These are phyloP conservation scores for Entomortierella beljakovae DNA, from an alignment of 192 early-diverging fungal genomes.

Conservation along the genomic window DNA sequence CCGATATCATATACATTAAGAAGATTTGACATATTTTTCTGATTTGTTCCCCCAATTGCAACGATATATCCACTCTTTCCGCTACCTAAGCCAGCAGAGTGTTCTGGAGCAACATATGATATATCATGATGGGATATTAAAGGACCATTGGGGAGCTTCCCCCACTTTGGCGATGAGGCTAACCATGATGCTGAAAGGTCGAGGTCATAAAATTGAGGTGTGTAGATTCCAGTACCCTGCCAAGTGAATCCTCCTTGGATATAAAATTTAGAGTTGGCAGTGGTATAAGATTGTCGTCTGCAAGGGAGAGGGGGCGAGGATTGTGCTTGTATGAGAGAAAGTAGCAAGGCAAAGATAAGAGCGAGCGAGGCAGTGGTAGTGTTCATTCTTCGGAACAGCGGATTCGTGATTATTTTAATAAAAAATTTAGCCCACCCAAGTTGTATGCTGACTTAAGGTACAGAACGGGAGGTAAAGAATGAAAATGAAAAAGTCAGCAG, in stretches of 20 bases:
- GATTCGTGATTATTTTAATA: too few relatives aligned
- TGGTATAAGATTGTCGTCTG: constrained; percentile 18
- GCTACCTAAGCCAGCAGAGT: constrained; percentile 12
- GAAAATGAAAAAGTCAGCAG: too few relatives aligned
- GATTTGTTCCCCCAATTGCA: constrained; percentile 5
- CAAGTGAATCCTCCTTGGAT: constrained; percentile 43
- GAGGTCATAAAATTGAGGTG: constrained; percentile 4
- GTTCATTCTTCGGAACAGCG: too few relatives aligned
- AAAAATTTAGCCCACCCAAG: too few relatives aligned
- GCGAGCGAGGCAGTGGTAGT: too few relatives aligned
- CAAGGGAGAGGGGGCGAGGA: background rate
- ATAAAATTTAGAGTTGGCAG: constrained; percentile 12
- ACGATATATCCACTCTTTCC: constrained; percentile 10
- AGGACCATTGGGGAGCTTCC: constrained; percentile 3
- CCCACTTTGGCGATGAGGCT: constrained; percentile 1
- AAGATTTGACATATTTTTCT: background rate
- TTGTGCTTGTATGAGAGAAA: constrained; percentile 5
- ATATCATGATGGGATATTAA: constrained; percentile 17
- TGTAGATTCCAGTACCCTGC: background rate
- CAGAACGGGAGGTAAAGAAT: too few relatives aligned
- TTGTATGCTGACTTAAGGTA: too few relatives aligned
- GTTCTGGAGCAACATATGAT: constrained; percentile 2
- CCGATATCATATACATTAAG: constrained; percentile 14
- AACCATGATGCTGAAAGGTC: constrained; percentile 26
- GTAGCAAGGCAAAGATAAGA: background rate